Conservation (phyloP, 305 asterid species). For the Fraxinus albicans region DNA sequence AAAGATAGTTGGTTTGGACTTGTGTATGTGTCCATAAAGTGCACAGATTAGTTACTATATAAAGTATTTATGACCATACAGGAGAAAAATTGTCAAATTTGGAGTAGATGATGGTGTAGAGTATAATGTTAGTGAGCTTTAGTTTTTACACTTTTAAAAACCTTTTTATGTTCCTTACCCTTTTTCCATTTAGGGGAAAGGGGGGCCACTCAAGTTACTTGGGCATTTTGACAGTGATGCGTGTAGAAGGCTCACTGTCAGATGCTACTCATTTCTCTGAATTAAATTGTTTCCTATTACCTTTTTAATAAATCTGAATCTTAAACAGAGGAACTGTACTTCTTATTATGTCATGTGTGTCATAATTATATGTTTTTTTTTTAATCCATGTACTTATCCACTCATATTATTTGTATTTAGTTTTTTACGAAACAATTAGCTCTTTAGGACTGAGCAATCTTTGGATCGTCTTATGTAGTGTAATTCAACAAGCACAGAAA, state of each 20-base stretch:
- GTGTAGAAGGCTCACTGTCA: not conserved
- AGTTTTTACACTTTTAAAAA: not conserved
- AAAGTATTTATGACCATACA: not conserved
- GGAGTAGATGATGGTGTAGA: not conserved
- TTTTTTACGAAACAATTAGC: conserved; percentile 18
- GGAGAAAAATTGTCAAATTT: not conserved
- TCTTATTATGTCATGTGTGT: conserved; percentile 12
- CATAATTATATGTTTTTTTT: not conserved
- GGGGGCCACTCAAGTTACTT: conserved; percentile 13
- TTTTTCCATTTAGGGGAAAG: not conserved
- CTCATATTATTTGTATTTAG: not conserved
- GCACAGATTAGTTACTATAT: not conserved
- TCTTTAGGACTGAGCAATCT: conserved; percentile 32
- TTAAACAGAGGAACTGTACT: not conserved
- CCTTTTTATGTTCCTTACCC: not conserved
- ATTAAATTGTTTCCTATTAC: not conserved
- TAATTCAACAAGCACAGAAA: conserved; percentile 80
- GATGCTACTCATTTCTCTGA: not conserved
- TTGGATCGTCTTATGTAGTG: conserved; percentile 53
- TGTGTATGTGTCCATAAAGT: not conserved
- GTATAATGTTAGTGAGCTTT: conserved; percentile 4
- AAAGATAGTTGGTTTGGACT: not conserved
- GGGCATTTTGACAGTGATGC: conserved; percentile 19
- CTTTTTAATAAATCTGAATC: not conserved
- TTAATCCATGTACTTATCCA: not conserved